Evolutionary conservation across 2,329 filamentous ascomycete species (phyloP), one percentile per base, ranked within the genome.

Genomic region (Grosmannia penicillata): DNA sequence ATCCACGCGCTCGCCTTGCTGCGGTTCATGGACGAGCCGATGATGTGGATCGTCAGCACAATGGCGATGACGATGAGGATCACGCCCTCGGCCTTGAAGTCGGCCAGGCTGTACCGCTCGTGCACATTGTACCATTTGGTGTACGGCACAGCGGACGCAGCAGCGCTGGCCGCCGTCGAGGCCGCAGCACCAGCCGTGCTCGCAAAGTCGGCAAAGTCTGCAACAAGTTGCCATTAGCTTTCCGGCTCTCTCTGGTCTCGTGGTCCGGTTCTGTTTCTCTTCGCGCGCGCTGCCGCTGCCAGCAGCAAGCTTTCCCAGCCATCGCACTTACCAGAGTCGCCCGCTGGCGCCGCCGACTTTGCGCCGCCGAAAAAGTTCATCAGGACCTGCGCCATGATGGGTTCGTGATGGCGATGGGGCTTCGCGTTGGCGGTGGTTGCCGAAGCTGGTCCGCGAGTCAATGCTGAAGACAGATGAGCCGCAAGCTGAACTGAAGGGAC

Each of bases 101-200:
- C 91, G 53, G 69, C 70, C 43, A 79, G 64, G 21, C 77, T 77
- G 52, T 87, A 78, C 53, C 91, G 85, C 71, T 96, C 87, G 71
- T 93, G 91, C 44, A 96, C 68, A 40, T 86, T 85, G 65, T 96
- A 98, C 91, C 91, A 98, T 66, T 84, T 85, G 37, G 86, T 94
- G 59, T 81, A 95, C 13, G 83, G 82, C 42, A 45, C 67, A 60
- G 43, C 65, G 60, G 42, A 60, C 57, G 35, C 22, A 21, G 36
- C 37, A 4, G 38, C 30, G 13, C 64, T 56, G 36, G 61, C 61
- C 53, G 66, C 56, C 43, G 71, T 60, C 15, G 55, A 61, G 41
- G 70, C 70, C 19, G 65, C 58, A 40, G 83, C 78, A 17, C 81
- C 75, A 47, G 85, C 75, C 49, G 77, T 80, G 47, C 75, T 36